Conservation (phyloP, 176 grass and related monocot genomes). For the Thalia dealbata region DNA sequence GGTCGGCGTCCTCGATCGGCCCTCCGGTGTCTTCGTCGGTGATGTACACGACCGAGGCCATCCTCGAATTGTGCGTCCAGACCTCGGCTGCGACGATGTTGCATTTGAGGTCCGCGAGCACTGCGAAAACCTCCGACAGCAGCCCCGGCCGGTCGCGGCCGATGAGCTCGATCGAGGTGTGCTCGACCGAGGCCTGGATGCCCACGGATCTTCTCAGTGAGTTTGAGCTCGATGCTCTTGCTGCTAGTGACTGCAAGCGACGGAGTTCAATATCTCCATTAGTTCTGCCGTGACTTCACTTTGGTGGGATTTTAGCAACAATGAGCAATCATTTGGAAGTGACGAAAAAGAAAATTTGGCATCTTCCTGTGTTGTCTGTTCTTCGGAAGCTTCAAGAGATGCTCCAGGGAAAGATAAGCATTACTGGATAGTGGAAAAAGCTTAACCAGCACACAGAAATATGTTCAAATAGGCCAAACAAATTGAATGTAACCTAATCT, state of each 20-base stretch:
- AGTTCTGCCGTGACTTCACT: not conserved
- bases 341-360: not conserved
- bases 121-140: conserved; percentile 24
- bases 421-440: not conserved
- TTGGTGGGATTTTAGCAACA: not conserved
- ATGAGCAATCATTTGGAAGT: not conserved
- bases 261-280: not conserved
- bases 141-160: conserved; percentile 19
- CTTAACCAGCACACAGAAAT: not conserved
- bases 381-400: not conserved
- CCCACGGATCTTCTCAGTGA: conserved; percentile 14
- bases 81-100: conserved; percentile 21
- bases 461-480: not conserved
- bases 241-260: conserved; percentile 15
- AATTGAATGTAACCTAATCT: not conserved
- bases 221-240: not conserved
- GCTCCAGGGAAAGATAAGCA: not conserved
- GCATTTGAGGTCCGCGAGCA: conserved; percentile 23
- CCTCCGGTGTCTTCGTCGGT: conserved; percentile 6
- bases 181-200: conserved; percentile 14
- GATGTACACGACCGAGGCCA: conserved; percentile 23
- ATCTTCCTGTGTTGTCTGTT: not conserved
- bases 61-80: conserved; percentile 22
- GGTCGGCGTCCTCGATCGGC: conserved; percentile 4
- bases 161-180: conserved; percentile 15